These are phyloP conservation scores for Jatropha multifida DNA, from an alignment of 441 rosid species.

Conservation along the genomic window DNA sequence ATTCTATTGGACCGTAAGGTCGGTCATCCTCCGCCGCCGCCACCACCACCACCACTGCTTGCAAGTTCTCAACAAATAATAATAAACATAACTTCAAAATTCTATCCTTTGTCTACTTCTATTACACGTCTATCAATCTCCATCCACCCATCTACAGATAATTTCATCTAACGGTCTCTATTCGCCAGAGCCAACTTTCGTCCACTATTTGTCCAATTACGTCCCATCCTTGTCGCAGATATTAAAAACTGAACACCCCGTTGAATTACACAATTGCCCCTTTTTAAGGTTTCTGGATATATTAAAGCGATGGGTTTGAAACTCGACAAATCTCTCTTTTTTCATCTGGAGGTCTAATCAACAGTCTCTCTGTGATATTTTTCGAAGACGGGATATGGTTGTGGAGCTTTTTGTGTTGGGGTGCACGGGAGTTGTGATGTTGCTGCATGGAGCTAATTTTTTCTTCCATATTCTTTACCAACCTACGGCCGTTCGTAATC, in stretches of 20 bases:
- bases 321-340: not conserved
- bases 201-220: not conserved
- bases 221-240: not conserved
- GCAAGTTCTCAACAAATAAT: not conserved
- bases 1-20: too few species aligned
- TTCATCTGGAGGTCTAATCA: not conserved
- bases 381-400: conserved; percentile 27
- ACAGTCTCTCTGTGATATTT: not conserved
- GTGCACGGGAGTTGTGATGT: conserved; percentile 54
- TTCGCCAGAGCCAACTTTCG: not conserved
- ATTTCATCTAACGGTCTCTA: not conserved
- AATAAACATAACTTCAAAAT: not conserved
- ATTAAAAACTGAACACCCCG: not conserved
- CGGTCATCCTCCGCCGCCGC: too few species aligned
- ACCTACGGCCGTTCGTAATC: conserved; percentile 46
- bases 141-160: not conserved
- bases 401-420: conserved; percentile 55
- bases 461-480: conserved; percentile 54
- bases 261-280: too few species aligned
- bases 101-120: not conserved
- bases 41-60: too few species aligned
- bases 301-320: too few species aligned
- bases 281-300: not conserved
- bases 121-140: not conserved
- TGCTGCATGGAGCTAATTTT: conserved; percentile 65